A percentile compares a stretch with the other conserved stretches of the same genome.
Conservation (phyloP, 1,284 basidiomycete species). For the Laetiporus sulphureus region DNA sequence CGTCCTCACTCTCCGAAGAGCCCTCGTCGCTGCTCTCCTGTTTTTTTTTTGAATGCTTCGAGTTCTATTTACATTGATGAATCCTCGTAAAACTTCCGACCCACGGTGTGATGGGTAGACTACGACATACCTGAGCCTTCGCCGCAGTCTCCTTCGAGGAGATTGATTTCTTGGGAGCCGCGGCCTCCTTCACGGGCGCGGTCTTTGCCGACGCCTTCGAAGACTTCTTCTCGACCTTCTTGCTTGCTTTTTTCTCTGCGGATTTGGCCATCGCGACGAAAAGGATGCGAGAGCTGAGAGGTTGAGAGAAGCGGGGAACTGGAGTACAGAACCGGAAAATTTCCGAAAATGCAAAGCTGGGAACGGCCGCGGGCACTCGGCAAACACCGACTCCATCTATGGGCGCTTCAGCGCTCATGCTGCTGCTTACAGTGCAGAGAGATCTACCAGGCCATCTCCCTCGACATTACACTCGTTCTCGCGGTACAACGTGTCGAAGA, state of each 20-base stretch:
- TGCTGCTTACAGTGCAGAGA: not conserved
- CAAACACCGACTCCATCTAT: constrained; percentile 2
- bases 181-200: constrained; percentile 16
- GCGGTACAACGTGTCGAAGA: too few relatives aligned
- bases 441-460: too few relatives aligned
- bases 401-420: not conserved
- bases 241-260: constrained; percentile 37
- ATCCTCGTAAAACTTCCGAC: not conserved
- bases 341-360: constrained; percentile 12
- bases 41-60: constrained; percentile 27
- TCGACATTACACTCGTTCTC: too few relatives aligned
- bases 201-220: constrained; percentile 25
- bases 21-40: constrained; percentile 16
- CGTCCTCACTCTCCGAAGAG: constrained; percentile 23
- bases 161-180: constrained; percentile 21
- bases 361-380: constrained; percentile 6
- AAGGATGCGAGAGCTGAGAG: constrained; percentile 11
- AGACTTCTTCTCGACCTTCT: constrained; percentile 33
- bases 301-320: constrained; percentile 11
- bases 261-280: constrained; percentile 37
- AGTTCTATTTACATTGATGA: constrained; percentile 17
- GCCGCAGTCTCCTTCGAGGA: constrained; percentile 29
- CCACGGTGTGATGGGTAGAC: not conserved
- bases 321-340: constrained; percentile 14
- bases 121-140: constrained; percentile 20